Base-by-base conservation (phyloP, 148 eudicot species). In the Oxyria digyna region DNA sequence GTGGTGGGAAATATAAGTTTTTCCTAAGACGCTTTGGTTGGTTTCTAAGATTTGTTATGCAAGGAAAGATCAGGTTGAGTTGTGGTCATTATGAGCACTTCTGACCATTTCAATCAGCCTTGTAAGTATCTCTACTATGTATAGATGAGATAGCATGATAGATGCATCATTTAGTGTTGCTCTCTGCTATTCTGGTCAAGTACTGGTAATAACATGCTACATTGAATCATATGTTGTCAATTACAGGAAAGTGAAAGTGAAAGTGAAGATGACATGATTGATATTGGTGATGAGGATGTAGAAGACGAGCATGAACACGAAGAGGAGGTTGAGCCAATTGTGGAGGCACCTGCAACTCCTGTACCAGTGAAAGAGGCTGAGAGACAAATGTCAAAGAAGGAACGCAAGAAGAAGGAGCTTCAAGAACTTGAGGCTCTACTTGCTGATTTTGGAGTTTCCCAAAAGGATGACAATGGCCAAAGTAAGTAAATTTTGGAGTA, bases 321-420 rank as follows among this genome's bases (percentile, higher is more conserved):
- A 74, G 69, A 77, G 15, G 91, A 86, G 75, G 81, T 70, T 40
- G 91, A 87, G 74, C 82, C 85, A 18, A 72, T 74, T 43, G 79
- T 77, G 42, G 76, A 81, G 77, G 81, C 75, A 67, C 85, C 81
- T 45, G 91, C 82, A 76, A 63, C 72, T 72, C 76, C 86, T 67
- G 72, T 76, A 70, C 84, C 87, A 7, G 81, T 86, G 12, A 94
- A 91, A 76, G 97, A 91, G 65, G 35, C 93, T n/a, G 99, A 94
- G 74, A 94, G 84, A 75, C 99, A 94, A 76, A 90, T 94, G 20
- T 91, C 97, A 4, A 94, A 94, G 89, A 94, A 94, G 74, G 99
- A 94, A 78, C 69, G 82, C 67, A 90, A 82, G 91, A 94, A 94
- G 69, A 94, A 94, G 80, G 99, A 88, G 84, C 96, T 94, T 45